phyloP scores from a whole-genome alignment of 495 filamentous ascomycete species.

The Polyplosphaeria fusca region DNA sequence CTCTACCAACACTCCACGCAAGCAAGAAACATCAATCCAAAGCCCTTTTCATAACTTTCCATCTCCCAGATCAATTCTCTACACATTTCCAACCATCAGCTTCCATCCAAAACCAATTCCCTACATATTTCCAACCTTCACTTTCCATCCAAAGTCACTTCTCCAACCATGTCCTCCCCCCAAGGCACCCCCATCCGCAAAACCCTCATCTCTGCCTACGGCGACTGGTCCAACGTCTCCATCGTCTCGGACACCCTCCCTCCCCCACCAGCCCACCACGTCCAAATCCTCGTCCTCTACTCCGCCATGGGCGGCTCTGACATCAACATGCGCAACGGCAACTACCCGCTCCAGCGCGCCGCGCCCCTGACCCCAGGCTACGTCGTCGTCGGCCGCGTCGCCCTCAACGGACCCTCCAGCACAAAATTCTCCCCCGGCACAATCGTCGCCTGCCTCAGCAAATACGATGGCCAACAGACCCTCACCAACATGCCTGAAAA shows the following conservation, averaged over 20 bases:
- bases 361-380: slow-evolving; percentile 47
- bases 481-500: slow-evolving; percentile 45
- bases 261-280: slow-evolving; percentile 36
- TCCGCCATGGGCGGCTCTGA: slow-evolving; percentile 45
- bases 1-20: too few relatives aligned
- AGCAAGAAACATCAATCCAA: too few relatives aligned
- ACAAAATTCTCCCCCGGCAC: slow-evolving; percentile 37
- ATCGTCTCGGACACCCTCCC: slow-evolving; percentile 37
- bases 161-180: slow-evolving; percentile 14
- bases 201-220: slow-evolving; percentile 42
- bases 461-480: slow-evolving; percentile 45
- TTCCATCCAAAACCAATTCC: too few relatives aligned
- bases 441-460: slow-evolving; percentile 41
- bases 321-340: slow-evolving; percentile 46
- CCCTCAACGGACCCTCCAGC: slow-evolving; percentile 34
- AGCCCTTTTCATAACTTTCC: too few relatives aligned
- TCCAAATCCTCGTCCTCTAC: slow-evolving; percentile 46
- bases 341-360: slow-evolving; percentile 43
- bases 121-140: background rate
- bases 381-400: slow-evolving; percentile 42
- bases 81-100: too few relatives aligned
- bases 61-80: too few relatives aligned
- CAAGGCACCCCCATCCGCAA: slow-evolving; percentile 40
- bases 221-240: slow-evolving; percentile 37
- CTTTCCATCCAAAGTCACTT: background rate